Base-by-base conservation (phyloP, 2,329 filamentous ascomycete species). In the Pseudophaeomoniella oleicola region DNA sequence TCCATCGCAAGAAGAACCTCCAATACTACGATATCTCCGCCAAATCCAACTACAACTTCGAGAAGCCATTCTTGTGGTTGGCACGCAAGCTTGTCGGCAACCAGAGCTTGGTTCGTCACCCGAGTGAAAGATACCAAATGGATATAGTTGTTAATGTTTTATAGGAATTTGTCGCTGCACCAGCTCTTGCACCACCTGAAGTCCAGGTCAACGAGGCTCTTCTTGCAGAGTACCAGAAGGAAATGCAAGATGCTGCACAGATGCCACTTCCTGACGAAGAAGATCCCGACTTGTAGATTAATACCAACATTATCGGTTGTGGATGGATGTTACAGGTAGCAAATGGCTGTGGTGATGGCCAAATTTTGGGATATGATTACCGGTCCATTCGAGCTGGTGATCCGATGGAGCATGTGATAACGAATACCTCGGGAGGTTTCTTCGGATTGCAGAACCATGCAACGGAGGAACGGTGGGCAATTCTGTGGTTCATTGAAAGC, bases 1-100 rank as follows among this genome's bases (percentile, higher is more conserved):
- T 98, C 83, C 90, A 98, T 77, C 85, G 90, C 69, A 98, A 98
- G 84, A 98, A 98, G 81, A 98, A 96, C 70, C 80, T 98, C 37
- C 90, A 98, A 70, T 98, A 96, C 78, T 98, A 98, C 75, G 90
- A 96, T 55, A 96, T 96, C 63, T 94, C 86, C 30, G 90, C 90
- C 67, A 98, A 96, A 75, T 94, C 87, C 59, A 96, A 96, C 76
- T 96, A 98, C 72, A 96, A 96, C 79, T 96, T 96, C 66, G 88
- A 96, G 80, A 98, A 96, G 78, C 88, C 88, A 46, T 96, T 98
- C 84, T 81, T 96, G 54, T 96, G 90, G 90, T 81, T 98, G 54
- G 88, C 87, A 52, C 80, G 90, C 64, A 98, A 98, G 79, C 79
- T 98, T 41, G 87, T 94, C 53, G 90, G 88, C 65, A 96, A 96